These are phyloP conservation scores for Prunus mume DNA, from an alignment of 306 rosid species.

Conservation along the genomic window DNA sequence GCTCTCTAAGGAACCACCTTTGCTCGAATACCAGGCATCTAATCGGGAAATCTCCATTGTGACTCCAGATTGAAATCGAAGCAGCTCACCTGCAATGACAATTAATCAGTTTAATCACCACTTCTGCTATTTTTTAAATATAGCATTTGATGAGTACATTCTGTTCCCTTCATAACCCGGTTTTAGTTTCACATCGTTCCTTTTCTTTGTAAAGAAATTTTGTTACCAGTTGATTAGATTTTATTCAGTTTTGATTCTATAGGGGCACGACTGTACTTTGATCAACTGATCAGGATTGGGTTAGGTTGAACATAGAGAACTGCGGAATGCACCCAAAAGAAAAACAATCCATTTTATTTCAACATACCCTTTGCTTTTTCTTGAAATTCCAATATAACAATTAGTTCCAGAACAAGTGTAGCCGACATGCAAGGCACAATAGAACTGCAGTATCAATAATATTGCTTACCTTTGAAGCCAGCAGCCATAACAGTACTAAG, in stretches of 20 bases:
- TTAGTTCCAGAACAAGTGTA: neutral
- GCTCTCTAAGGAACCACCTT: constrained; percentile 55
- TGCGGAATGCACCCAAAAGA: neutral
- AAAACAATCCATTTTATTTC: neutral
- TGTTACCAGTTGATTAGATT: neutral
- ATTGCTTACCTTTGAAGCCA: constrained; percentile 86
- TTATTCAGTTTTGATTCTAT: neutral
- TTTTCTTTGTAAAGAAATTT: neutral
- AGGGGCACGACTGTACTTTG: neutral
- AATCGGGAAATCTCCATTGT: constrained; percentile 84
- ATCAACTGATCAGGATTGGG: neutral
- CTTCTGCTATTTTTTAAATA: neutral
- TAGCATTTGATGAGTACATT: neutral
- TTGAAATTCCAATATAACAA: neutral
- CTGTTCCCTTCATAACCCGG: neutral
- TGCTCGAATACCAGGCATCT: constrained; percentile 86
- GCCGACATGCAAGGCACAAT: neutral
- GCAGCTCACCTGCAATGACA: constrained; percentile 80
- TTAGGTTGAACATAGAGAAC: neutral
- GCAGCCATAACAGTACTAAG: constrained; percentile 76
- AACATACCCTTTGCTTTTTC: neutral
- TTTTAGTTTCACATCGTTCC: neutral
- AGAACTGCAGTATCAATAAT: constrained; percentile 2
- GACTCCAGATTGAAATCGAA: constrained; percentile 87
- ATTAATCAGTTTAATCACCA: constrained; percentile 24